Evolutionary conservation across 2,329 filamentous ascomycete genomes (phyloP), one percentile per base, ranked within the genome.

Genomic region (Malbranchea cinnamomea): DNA sequence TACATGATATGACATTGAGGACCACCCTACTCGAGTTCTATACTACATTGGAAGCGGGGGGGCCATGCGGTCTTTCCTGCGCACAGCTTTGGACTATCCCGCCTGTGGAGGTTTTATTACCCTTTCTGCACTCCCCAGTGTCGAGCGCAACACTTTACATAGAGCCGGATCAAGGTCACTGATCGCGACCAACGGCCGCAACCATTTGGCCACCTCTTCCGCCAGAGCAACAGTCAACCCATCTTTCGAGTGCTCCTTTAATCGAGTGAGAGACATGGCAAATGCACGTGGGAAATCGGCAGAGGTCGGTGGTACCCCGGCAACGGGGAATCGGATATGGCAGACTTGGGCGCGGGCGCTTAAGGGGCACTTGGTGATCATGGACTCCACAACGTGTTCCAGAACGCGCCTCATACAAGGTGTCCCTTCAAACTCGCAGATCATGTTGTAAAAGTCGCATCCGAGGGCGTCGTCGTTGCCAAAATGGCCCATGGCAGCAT

Each of bases 371-470:
- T 62, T 52, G 38, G 69, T 56, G 23, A 63, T 58, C 58, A 93
- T 68, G 26, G 70, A 65, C 4, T 56, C 48, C 23, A 89, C 55
- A 27, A 92, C 75, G 51, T 91, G 80, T 38, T 77, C 67, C 22
- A 85, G 57, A 23, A 94, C 71, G 44, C 59, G 74, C 7, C 58
- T 51, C 32, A 78, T 65, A 32, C 75, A 76, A 1, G 74, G 67
- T 17, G 84, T 60, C 23, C 70, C 59, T 12, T 65, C 60, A 52
- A 92, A 94, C 4, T 65, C 60, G 2, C 71, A 63, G 40, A 92
- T 78, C 57, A 91, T 68, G 45, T 78, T 62, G 54, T 89, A 95
- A 56, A 94, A 93, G 13, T 68, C 59, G 44, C 78, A 74, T 3
- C 74, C 82, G 5, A 83, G 65, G 1, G 62, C 59, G 2, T 73